phyloP scores from a whole-genome alignment of 805 yeast species.

The Zygotorulaspora florentina region DNA sequence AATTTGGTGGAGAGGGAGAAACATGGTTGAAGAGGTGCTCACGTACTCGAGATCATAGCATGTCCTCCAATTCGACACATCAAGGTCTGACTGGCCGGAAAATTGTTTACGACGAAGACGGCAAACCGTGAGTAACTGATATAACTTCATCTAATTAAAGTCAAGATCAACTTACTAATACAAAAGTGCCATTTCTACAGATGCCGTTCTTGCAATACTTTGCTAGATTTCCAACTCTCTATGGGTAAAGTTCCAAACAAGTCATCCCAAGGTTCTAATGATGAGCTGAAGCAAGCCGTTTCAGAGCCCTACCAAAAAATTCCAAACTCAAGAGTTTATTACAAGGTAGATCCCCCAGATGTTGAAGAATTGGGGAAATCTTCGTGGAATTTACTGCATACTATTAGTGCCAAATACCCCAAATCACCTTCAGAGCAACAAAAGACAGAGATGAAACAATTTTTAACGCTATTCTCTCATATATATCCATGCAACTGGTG shows the following conservation, averaged over 20 bases:
- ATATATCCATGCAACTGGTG: slow-evolving; percentile 94
- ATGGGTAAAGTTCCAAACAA: slow-evolving; percentile 29
- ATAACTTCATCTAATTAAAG: too few species aligned
- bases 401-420: slow-evolving; percentile 88
- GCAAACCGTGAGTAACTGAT: slow-evolving; percentile 74
- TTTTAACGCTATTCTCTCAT: slow-evolving; percentile 65
- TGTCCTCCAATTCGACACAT: slow-evolving; percentile 35
- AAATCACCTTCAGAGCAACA: slow-evolving; percentile 54
- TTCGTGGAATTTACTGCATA: slow-evolving; percentile 89
- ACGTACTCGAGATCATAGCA: neutral
- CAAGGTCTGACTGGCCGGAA: slow-evolving; percentile 60
- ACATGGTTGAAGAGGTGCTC: too few species aligned
- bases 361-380: slow-evolving; percentile 74
- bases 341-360: slow-evolving; percentile 77
- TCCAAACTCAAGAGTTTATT: slow-evolving; percentile 32
- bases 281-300: slow-evolving; percentile 19
- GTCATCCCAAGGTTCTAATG: slow-evolving; percentile 8
- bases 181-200: slow-evolving; percentile 32
- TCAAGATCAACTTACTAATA: slow-evolving; percentile 8
- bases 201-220: slow-evolving; percentile 84
- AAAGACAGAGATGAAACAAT: slow-evolving; percentile 67
- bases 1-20: too few species aligned
- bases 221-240: slow-evolving; percentile 74
- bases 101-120: slow-evolving; percentile 76
- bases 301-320: slow-evolving; percentile 14